Conservation (phyloP, 1,284 basidiomycete genomes). For the Marasmius fiardii region DNA sequence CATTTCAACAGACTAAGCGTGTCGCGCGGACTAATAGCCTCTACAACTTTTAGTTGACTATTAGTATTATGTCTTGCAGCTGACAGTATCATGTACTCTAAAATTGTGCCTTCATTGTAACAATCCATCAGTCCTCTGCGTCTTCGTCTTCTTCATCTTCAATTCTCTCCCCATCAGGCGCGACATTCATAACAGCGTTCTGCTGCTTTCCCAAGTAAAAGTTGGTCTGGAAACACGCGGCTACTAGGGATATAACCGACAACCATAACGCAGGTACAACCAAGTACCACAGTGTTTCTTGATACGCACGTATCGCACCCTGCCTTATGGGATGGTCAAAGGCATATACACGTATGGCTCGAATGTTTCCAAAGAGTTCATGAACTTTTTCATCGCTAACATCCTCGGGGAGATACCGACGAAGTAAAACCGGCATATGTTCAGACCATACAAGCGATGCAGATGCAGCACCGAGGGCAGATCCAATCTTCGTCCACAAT, state of each 20-base stretch:
- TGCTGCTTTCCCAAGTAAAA: conserved; percentile 14
- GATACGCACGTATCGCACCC: conserved; percentile 19
- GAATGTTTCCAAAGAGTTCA: conserved; percentile 20
- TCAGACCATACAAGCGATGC: conserved; percentile 23
- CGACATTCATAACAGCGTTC: conserved; percentile 15
- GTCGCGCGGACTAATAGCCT: no score
- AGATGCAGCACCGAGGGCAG: conserved; percentile 20
- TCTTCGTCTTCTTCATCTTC: not conserved
- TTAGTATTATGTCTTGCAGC: no score
- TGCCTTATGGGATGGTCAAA: conserved; percentile 9
- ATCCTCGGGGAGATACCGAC: conserved; percentile 17
- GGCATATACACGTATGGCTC: conserved; percentile 16
- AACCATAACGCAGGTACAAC: conserved; percentile 20
- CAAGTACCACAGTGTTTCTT: conserved; percentile 19
- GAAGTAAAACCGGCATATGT: conserved; percentile 18
- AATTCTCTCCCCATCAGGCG: conserved; percentile 10
- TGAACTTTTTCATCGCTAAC: conserved; percentile 18
- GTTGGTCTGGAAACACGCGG: conserved; percentile 19
- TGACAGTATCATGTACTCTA: not conserved
- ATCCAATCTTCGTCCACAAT: conserved; percentile 21
- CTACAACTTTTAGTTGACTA: no score
- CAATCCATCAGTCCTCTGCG: not conserved
- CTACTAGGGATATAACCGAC: conserved; percentile 19
- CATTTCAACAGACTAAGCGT: no score
- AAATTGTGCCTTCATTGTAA: not conserved